A percentile compares a stretch with the other conserved stretches of the same genome.
phyloP scores from a whole-genome alignment of 805 yeast species.

The Yueomyces sinensis region DNA sequence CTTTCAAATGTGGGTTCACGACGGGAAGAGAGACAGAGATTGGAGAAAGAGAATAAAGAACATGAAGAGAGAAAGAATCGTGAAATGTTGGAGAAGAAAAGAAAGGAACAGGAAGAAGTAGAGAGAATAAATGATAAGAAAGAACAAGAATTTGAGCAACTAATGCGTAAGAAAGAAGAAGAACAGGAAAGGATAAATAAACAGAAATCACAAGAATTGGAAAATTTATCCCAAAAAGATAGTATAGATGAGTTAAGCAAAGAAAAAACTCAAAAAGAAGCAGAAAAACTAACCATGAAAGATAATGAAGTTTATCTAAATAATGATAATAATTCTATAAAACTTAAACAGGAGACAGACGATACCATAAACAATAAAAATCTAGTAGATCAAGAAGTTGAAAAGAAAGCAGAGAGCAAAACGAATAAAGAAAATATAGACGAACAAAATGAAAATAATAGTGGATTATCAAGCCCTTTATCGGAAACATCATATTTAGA shows the following conservation, averaged over 20 bases:
- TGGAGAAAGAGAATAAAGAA: constrained; percentile 5
- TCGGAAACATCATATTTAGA: neutral
- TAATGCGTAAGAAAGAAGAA: neutral
- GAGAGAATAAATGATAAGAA: neutral
- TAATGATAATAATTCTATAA: too few species aligned
- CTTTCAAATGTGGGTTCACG: constrained; percentile 19
- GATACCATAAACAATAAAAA: too few species aligned
- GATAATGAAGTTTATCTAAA: too few species aligned
- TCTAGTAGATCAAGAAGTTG: neutral
- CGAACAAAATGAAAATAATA: neutral
- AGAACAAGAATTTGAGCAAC: neutral
- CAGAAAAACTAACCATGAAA: too few species aligned
- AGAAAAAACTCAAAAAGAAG: too few species aligned
- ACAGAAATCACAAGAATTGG: neutral
- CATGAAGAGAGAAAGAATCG: constrained; percentile 2
- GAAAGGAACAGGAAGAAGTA: neutral
- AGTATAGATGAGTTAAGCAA: too few species aligned
- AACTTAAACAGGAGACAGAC: too few species aligned
- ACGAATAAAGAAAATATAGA: neutral
- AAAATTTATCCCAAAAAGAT: neutral
- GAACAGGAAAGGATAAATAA: neutral
- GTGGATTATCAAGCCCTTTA: neutral
- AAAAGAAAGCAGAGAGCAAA: neutral
- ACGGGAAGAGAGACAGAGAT: constrained; percentile 18
- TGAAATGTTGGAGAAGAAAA: neutral